These are phyloP conservation scores for Beauveria brongniartii DNA, from an alignment of 2,329 filamentous ascomycete species.

Conservation along the genomic window DNA sequence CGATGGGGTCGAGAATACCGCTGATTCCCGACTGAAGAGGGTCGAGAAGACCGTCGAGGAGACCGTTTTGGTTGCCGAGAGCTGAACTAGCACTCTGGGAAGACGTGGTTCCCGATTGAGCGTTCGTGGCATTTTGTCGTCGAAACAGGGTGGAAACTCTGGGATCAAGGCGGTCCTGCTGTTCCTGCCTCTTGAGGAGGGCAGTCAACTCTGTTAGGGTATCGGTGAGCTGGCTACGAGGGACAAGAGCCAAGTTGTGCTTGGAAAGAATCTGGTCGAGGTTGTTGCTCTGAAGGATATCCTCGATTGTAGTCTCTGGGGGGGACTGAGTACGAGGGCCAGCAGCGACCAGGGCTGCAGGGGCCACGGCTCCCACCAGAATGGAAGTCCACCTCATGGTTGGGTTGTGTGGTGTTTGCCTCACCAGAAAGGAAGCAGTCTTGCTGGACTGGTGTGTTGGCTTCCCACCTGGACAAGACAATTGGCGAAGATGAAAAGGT, in stretches of 20 bases:
- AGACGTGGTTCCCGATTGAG: constrained; percentile 12
- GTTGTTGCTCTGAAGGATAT: constrained; percentile 33
- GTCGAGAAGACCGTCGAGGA: constrained; percentile 18
- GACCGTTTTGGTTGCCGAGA: constrained; percentile 7
- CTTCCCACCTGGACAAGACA: constrained; percentile 8
- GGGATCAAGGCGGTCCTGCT: constrained; percentile 4
- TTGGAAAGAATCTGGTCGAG: constrained; percentile 33
- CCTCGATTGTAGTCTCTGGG: constrained; percentile 31
- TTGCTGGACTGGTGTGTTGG: constrained; percentile 8
- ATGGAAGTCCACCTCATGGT: constrained; percentile 30
- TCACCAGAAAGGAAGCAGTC: constrained; percentile 11
- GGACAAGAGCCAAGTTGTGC: constrained; percentile 36
- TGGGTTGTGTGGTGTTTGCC: constrained; percentile 11
- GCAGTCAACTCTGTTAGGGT: constrained; percentile 33
- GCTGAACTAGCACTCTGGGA: constrained; percentile 8
- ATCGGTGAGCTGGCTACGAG: constrained; percentile 38
- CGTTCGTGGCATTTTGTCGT: constrained; percentile 12
- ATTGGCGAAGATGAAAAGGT: constrained; percentile 8
- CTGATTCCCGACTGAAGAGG: constrained; percentile 14
- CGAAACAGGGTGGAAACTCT: constrained; percentile 5
- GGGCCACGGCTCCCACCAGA: constrained; percentile 26
- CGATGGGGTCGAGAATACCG: constrained; percentile 17
- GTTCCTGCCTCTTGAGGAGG: constrained; percentile 28
- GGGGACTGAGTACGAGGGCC: constrained; percentile 18
- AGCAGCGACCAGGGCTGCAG: constrained; percentile 25